A percentile compares a stretch with the other conserved stretches of the same genome.
Evolutionary conservation across 495 filamentous ascomycete genomes (phyloP).

Genomic region (Xylaria scruposa): DNA sequence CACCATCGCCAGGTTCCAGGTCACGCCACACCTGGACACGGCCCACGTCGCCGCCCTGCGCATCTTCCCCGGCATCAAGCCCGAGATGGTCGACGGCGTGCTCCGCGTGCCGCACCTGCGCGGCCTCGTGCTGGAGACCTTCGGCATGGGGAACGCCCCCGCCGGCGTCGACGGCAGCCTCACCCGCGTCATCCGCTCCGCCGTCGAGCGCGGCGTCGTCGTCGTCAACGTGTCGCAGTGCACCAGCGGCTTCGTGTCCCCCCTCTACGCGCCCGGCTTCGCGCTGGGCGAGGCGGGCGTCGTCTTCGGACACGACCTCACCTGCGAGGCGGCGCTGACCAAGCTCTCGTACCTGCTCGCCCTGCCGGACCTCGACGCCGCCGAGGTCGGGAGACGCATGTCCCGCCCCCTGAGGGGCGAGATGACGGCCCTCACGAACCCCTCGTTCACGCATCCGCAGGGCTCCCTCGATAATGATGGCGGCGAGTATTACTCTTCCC

Average conservation of each 20-base stretch:
- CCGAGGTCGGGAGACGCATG: slow-evolving; percentile 75
- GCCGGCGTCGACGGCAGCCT: slow-evolving; percentile 82
- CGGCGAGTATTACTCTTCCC: not conserved
- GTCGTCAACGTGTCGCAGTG: slow-evolving; percentile 97
- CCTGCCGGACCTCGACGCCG: slow-evolving; percentile 62
- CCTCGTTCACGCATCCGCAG: slow-evolving; percentile 74
- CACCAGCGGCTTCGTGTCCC: slow-evolving; percentile 83
- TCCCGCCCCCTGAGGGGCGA: slow-evolving; percentile 80
- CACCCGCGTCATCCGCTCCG: slow-evolving; percentile 78
- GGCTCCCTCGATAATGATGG: slow-evolving; percentile 48
- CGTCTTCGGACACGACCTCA: slow-evolving; percentile 92
- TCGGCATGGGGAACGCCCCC: slow-evolving; percentile 93
- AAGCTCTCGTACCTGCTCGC: slow-evolving; percentile 92
- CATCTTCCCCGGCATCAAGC: slow-evolving; percentile 94
- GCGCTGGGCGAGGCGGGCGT: slow-evolving; percentile 86
- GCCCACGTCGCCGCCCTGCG: slow-evolving; percentile 90
- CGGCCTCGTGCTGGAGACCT: slow-evolving; percentile 91
- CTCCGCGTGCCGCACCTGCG: slow-evolving; percentile 77
- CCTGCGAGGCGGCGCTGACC: slow-evolving; percentile 90
- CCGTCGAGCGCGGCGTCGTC: slow-evolving; percentile 80
- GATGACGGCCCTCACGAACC: slow-evolving; percentile 72
- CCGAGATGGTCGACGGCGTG: slow-evolving; percentile 92
- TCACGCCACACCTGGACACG: slow-evolving; percentile 81
- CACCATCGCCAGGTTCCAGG: slow-evolving; percentile 72
- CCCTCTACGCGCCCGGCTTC: slow-evolving; percentile 91